Base-by-base conservation (phyloP, 2,329 filamentous ascomycete species). In the Aaosphaeria pasadenensis region DNA sequence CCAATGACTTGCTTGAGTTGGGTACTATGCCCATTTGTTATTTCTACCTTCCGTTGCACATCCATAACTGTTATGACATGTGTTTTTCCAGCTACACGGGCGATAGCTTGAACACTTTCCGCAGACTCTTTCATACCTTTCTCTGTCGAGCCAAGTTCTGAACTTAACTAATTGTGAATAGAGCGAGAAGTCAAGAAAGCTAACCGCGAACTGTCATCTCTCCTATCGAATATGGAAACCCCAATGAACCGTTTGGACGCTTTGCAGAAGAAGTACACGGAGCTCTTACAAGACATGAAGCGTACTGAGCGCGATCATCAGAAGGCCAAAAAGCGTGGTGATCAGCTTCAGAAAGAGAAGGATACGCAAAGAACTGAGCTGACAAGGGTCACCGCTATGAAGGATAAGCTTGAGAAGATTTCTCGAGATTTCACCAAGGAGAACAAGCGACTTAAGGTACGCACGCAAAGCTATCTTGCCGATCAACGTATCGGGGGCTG, bases 401-500 rank as follows among this genome's bases (percentile, higher is more conserved):
- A 95, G 71, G 91, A 97, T 70, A 97, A 97, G 73, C 77, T 99
- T 41, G 94, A 99, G 73, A 99, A 97, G 69, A 78, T 99, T 31
- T 96, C 91, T 62, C 81, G 94, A 48, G 94, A 99, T 71, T 80
- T 99, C 47, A 94, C 95, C 51, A 88, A 92, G 62, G 94, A 99
- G 66, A 99, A 99, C 71, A 97, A 97, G 73, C 95, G 95, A 74
- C 84, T 99, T 56, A 97, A 97, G 86, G 89, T 94, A 72, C 59
- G 75, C 68, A 4, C 33, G 17, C 17, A 24, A 24, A 24, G 3
- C 3, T 24, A 24, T 13, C 3, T 36, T 36, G 9, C 28, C 42
- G 7, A 41, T 42, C 30, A 39, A 13, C n/a, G 32, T 45, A 46
- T 42, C 39, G 28, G 11, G 32, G 39, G 36, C 45, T 53, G 43